phyloP scores from a whole-genome alignment of 1,139 yeast genomes.

The Diutina sp. region DNA sequence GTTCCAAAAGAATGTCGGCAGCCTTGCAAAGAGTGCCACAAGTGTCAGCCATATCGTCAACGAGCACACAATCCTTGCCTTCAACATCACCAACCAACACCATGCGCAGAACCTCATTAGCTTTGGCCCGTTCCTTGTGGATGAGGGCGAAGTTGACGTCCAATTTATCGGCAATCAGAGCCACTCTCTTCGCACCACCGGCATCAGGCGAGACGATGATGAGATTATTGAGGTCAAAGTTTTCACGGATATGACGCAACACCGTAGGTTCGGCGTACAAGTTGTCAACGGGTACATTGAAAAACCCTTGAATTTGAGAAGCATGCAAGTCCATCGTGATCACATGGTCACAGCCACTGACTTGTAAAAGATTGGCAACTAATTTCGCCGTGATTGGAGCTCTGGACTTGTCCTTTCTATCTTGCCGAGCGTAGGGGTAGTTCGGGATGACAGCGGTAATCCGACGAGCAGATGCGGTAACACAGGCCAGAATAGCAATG shows the following conservation, averaged over 20 bases:
- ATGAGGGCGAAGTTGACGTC: slow-evolving; percentile 92
- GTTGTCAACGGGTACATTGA: slow-evolving; percentile 92
- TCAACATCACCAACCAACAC: slow-evolving; percentile 93
- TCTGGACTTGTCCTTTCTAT: slow-evolving; percentile 87
- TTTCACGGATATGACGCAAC: slow-evolving; percentile 73
- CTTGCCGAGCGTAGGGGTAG: slow-evolving; percentile 97
- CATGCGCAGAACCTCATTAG: slow-evolving; percentile 91
- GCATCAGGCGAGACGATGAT: slow-evolving; percentile 96
- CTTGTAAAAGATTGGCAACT: slow-evolving; percentile 88
- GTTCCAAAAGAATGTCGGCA: slow-evolving; percentile 74
- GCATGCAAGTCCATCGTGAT: slow-evolving; percentile 98
- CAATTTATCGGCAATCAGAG: slow-evolving; percentile 83
- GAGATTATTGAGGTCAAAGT: slow-evolving; percentile 47
- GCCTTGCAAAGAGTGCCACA: slow-evolving; percentile 97
- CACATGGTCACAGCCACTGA: slow-evolving; percentile 95
- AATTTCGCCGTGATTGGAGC: slow-evolving; percentile 97
- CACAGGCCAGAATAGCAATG: slow-evolving; percentile 91
- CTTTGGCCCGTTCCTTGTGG: slow-evolving; percentile 92
- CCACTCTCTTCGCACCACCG: slow-evolving; percentile 98
- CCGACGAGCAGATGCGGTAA: slow-evolving; percentile 88
- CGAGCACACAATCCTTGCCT: slow-evolving; percentile 76
- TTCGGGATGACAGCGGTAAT: slow-evolving; percentile 93
- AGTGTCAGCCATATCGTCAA: slow-evolving; percentile 98
- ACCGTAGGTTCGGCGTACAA: slow-evolving; percentile 93
- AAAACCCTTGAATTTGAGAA: slow-evolving; percentile 94